Conservation (phyloP, 139 green algal genomes). For the Prasinococcaceae sp. region DNA sequence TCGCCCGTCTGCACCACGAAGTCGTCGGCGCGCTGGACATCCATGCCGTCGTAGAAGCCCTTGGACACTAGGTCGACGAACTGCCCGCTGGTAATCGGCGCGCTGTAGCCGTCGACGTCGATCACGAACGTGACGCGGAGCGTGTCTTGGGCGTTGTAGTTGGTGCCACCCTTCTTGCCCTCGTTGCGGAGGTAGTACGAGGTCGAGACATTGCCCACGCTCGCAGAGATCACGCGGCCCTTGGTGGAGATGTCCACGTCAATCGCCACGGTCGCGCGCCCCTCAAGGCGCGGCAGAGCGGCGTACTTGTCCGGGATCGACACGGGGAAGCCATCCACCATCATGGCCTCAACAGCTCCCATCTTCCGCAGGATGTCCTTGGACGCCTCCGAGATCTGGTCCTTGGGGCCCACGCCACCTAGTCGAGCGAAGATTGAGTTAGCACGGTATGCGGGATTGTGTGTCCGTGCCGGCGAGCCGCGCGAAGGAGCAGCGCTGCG, state of each 20-base stretch:
- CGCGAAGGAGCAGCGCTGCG: background rate
- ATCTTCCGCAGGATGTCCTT: constrained; percentile 7
- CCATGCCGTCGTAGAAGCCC: constrained; percentile 90
- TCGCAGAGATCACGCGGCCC: no score
- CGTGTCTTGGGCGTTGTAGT: constrained; percentile 22
- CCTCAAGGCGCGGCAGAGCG: constrained; percentile 78
- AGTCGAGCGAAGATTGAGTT: background rate
- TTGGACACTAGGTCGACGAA: constrained; percentile 85
- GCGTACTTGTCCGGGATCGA: constrained; percentile 72
- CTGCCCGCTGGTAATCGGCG: constrained; percentile 74
- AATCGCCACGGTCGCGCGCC: constrained; percentile 83
- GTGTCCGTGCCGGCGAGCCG: background rate
- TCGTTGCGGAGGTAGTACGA: no score
- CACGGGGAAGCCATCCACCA: constrained; percentile 88
- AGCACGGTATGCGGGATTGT: background rate
- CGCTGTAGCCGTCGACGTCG: constrained; percentile 91
- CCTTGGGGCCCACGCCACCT: background rate
- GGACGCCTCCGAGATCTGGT: background rate
- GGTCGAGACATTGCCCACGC: no score
- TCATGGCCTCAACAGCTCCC: constrained; percentile 72
- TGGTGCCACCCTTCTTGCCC: no score
- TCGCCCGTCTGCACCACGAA: constrained; percentile 97
- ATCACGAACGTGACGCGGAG: constrained; percentile 40
- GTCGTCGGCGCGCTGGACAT: constrained; percentile 84
- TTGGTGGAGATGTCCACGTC: constrained; percentile 50